Evolutionary conservation across 768 basidiomycete genomes (phyloP).

Genomic region (Russula dissimulans): DNA sequence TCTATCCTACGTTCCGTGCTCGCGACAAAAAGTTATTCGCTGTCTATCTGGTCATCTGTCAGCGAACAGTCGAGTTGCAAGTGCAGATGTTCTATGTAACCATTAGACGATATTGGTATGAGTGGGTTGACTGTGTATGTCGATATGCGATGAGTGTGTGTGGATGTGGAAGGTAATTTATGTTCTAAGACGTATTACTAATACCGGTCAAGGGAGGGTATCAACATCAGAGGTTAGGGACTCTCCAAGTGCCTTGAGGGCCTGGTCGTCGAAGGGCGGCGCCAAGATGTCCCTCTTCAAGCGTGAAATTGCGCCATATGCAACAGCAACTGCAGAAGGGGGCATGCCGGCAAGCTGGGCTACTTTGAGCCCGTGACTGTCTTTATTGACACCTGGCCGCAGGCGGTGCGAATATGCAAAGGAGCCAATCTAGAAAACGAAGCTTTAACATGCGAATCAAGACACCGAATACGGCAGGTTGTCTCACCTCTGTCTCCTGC

Average conservation of each 20-base stretch:
- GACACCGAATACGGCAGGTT: neutral
- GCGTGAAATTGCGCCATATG: constrained; percentile 41
- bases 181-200: too few species aligned
- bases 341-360: constrained; percentile 86
- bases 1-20: neutral
- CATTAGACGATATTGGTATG: neutral
- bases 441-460: neutral
- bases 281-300: constrained; percentile 24
- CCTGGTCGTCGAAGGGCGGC: neutral
- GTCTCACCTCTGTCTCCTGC: constrained; percentile 61
- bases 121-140: neutral
- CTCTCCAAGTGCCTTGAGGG: constrained; percentile 14
- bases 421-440: constrained; percentile 46
- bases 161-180: too few species aligned
- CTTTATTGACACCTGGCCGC: constrained; percentile 73
- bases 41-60: neutral
- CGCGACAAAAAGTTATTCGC: neutral
- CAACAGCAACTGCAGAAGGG: constrained; percentile 46
- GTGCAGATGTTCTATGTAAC: neutral
- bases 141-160: neutral
- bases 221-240: constrained; percentile 6
- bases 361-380: constrained; percentile 88
- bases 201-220: too few species aligned
- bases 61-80: neutral
- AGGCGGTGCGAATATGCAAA: constrained; percentile 83